These are phyloP conservation scores for Mycena rosella DNA, from an alignment of 768 basidiomycete species.

Conservation along the genomic window DNA sequence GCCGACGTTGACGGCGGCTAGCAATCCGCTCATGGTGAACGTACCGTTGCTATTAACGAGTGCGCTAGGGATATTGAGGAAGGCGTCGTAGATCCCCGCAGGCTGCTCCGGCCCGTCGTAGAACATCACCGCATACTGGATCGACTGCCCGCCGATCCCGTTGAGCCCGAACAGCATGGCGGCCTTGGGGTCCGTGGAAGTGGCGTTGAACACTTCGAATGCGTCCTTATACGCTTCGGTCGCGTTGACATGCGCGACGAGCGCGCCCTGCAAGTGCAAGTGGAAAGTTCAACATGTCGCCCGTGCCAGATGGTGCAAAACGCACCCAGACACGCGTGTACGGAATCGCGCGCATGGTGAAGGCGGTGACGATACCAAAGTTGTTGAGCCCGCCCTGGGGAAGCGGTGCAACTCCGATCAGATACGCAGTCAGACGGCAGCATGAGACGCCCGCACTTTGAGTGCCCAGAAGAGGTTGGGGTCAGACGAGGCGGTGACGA, in stretches of 20 bases:
- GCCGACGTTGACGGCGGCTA: neutral
- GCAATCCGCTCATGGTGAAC: neutral
- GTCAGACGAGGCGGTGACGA: neutral
- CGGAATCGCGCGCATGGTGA: constrained; percentile 2
- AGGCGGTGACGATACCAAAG: neutral
- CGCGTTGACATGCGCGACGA: neutral
- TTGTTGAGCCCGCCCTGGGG: neutral
- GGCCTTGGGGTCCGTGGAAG: neutral
- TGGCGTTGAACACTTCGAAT: neutral
- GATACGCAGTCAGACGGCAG: too few species aligned
- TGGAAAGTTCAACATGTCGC: neutral
- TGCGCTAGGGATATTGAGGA: neutral
- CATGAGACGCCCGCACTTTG: neutral
- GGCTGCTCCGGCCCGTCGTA: constrained; percentile 4
- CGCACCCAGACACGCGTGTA: constrained; percentile 2
- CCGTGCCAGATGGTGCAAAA: neutral
- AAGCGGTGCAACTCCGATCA: too few species aligned
- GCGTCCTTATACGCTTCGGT: neutral
- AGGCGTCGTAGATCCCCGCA: constrained; percentile 2
- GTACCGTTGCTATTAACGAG: neutral
- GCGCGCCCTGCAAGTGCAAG: neutral
- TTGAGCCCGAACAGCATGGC: constrained; percentile 2
- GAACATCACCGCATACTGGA: neutral
- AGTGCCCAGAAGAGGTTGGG: constrained; percentile 1
- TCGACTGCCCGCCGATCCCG: neutral